phyloP scores from a whole-genome alignment of 140 eudicot genomes.

The Ambrosia hybrid region DNA sequence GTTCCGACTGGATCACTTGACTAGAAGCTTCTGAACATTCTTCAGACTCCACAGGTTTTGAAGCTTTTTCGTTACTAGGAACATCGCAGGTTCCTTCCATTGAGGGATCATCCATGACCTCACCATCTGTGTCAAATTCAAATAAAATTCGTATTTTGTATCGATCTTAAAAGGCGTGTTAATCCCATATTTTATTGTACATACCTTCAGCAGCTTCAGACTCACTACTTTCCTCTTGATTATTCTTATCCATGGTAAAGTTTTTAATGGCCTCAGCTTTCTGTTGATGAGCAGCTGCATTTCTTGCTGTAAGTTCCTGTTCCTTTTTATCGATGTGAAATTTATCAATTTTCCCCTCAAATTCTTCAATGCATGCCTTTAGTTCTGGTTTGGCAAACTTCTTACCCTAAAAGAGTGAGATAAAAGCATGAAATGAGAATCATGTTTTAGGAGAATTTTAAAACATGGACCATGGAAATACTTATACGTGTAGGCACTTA shows the following conservation, averaged over 20 bases:
- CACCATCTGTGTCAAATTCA: conserved; percentile 46
- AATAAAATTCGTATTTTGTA: background rate
- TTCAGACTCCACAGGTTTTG: conserved; percentile 29
- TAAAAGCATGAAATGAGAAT: background rate
- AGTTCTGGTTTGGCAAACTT: conserved; percentile 94
- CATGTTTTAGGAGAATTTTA: background rate
- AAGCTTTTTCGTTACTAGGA: conserved; percentile 5
- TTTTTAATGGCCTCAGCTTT: conserved; percentile 59
- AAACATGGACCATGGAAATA: background rate
- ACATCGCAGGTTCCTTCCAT: conserved; percentile 26
- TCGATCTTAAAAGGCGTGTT: background rate
- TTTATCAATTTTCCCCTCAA: conserved; percentile 74
- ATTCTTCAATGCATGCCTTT: conserved; percentile 81
- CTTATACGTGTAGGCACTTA: background rate
- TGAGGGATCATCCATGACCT: conserved; percentile 53
- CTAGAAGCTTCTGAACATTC: conserved; percentile 51
- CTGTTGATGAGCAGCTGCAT: conserved; percentile 82
- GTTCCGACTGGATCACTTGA: conserved; percentile 53
- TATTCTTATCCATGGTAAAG: conserved; percentile 34
- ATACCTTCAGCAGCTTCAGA: conserved; percentile 64
- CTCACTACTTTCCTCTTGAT: conserved; percentile 43
- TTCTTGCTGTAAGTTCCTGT: conserved; percentile 76
- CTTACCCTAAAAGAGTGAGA: conserved; percentile 54
- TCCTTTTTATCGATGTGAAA: conserved; percentile 84
- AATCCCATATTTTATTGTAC: conserved; percentile 12